Evolutionary conservation across 768 basidiomycete species (phyloP), one percentile per base, ranked within the genome.

Genomic region (Infundibulicybe gibba): DNA sequence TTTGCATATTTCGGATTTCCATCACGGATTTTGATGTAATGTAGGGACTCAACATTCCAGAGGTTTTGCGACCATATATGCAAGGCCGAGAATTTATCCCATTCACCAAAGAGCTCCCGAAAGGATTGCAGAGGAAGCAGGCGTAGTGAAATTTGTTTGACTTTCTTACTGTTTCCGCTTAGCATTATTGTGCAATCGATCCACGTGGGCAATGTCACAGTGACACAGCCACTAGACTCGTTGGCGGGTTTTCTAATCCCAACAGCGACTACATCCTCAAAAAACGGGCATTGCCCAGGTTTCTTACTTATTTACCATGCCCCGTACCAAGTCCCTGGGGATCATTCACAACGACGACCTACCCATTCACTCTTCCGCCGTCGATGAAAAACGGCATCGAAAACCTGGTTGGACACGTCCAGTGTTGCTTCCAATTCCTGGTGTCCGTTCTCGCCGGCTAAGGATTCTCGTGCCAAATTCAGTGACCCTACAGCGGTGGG

Each of bases 41-140:
- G 32, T 61, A 97, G 93, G 95, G 95, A 20, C 72, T 99, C 48
- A 75, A 82, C 43, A 85, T 99, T 58, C 97, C 97, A 13, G 86
- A 94, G 62, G 87, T 83, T 3, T 77, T 98, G 19, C 81, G 85
- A 51, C 93, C 93, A 43, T 98, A 97, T 68, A 94, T 99, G 94
- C 87, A 90, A 62, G 95, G 97, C 3, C 81, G 94, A 3, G 83
- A 86, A n/a, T 90, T 92, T 67, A 60, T 94, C 40, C 89, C 88
- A 13, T 92, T 83, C 75, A 83, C 84, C 42, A 90, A 87, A 61
- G 86, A 84, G 58, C 65, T 92, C 49, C 88, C 90, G 9, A 92
- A 90, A 69, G 75, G 73, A 17, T 56, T 88, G 50, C 85, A 89
- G 69, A 82, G 79, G 71, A 92, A 92, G 68, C 81, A 72, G 52